These are phyloP conservation scores for Trichoderma sp. DNA, from an alignment of 2,329 filamentous ascomycete species.

Conservation along the genomic window DNA sequence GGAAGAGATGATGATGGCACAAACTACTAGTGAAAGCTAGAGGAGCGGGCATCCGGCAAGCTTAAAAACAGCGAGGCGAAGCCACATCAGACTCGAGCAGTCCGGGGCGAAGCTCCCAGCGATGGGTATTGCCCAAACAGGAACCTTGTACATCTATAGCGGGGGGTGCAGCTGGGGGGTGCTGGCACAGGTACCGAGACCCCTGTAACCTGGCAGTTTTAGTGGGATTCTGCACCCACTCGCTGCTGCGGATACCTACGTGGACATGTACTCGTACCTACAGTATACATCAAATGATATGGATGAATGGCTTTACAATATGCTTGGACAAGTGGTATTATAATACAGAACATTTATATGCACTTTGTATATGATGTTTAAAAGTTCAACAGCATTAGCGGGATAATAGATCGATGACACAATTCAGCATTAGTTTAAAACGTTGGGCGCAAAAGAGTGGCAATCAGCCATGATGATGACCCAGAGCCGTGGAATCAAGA, in stretches of 20 bases:
- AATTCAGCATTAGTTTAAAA: no score
- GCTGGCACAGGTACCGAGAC: not conserved
- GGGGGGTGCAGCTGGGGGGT: not conserved
- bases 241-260: not conserved
- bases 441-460: not conserved
- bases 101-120: not conserved
- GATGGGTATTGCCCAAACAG: constrained; percentile 7
- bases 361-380: no score
- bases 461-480: not conserved
- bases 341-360: no score
- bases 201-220: not conserved
- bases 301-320: no score
- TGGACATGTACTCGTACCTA: not conserved
- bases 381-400: no score
- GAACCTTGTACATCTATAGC: not conserved
- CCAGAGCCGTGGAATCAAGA: not conserved
- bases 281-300: not conserved
- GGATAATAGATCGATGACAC: no score
- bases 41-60: not conserved
- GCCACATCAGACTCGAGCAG: not conserved
- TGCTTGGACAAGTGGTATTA: no score
- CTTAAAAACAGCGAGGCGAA: not conserved
- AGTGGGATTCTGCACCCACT: not conserved
- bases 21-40: not conserved
- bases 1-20: not conserved